Conservation (phyloP, 306 rosid species). For the Quercus ilex region DNA sequence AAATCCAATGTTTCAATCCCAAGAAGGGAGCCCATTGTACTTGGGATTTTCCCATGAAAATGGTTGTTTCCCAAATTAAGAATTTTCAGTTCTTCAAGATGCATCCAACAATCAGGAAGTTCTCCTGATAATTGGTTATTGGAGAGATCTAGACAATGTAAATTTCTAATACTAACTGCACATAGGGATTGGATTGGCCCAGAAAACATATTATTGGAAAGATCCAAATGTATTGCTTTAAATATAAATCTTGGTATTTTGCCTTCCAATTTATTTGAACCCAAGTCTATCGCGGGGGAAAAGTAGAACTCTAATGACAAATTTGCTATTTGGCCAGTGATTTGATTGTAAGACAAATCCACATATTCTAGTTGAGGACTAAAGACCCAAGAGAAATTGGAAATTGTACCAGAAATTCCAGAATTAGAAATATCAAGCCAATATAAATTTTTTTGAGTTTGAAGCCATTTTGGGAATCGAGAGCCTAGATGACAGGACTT, state of each 20-base stretch:
- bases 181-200: too few species aligned
- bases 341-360: neutral
- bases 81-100: neutral
- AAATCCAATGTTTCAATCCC: neutral
- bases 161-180: too few species aligned
- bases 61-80: neutral
- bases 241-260: too few species aligned
- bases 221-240: too few species aligned
- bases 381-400: slow-evolving; percentile 13
- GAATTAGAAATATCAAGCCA: too few species aligned
- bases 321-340: slow-evolving; percentile 1
- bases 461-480: slow-evolving; percentile 10
- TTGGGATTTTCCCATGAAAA: slow-evolving; percentile 8
- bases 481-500: too few species aligned
- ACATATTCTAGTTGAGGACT: neutral
- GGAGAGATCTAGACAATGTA: neutral
- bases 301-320: neutral
- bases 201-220: too few species aligned
- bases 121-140: neutral
- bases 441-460: too few species aligned
- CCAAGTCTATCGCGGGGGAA: neutral
- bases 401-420: neutral
- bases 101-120: neutral
- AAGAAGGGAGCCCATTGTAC: neutral
- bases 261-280: neutral